Evolutionary conservation across 495 filamentous ascomycete genomes (phyloP), one percentile per base, ranked within the genome.

Genomic region (Penicillium soppii): DNA sequence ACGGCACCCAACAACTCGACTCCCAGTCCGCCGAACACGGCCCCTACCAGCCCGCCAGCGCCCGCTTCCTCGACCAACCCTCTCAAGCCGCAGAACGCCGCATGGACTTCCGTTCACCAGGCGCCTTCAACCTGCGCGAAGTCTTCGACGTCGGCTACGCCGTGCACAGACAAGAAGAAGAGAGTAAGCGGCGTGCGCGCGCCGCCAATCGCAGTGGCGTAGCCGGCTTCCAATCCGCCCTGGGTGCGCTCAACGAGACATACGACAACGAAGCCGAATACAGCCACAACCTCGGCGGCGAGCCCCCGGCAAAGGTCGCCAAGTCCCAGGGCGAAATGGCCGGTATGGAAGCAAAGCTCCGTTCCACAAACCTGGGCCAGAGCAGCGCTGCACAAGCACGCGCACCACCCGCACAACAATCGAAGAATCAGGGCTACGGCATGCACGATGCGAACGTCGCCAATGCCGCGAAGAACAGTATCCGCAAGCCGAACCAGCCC

Each of bases 111-210:
- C 88, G 94, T 38, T 97, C 91, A 0, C 95, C 94, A 0, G 95
- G 91, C 38, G 94, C 89, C 9, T 86, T 97, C 69, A 97, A 96
- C 63, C 77, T 98, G 17, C 89, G 94, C 43, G 94, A 98, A 62
- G 90, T 97, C 12, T 98, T 98, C 58, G 94, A 98, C 62, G 94
- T 98, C 42, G 86, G 90, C 27, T 97, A 98, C 60, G 90, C 94
- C 19, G 94, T 98, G 13, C 94, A 97, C 63, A 80, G 94, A 25
- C 90, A 97, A 68, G 94, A 97, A 67, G 94, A 98, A 68, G 94
- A 97, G 69, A 84, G 81, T 61, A 97, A 96, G 70, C 86, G 92
- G 27, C 82, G 90, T 29, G 95, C 92, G 73, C 80, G 67, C 85
- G 85, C 56, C 82, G 86, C 86, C 56, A 88, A 83, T 65, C 80